phyloP scores from a whole-genome alignment of 108 stramenopile genomes.

The Nitzschia sp. region DNA sequence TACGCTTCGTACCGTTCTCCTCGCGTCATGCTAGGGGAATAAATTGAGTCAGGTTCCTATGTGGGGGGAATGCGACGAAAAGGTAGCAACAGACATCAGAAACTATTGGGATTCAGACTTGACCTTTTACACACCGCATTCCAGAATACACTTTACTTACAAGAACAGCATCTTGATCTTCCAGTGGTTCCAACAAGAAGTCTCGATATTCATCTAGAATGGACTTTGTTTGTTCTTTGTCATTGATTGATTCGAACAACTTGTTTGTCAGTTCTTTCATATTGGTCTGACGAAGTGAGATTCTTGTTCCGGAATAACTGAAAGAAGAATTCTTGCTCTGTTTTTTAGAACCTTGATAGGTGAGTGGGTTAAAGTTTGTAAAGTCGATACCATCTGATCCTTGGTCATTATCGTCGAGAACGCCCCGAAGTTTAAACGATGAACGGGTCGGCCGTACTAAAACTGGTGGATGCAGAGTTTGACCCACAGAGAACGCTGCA shows the following conservation, averaged over 20 bases:
- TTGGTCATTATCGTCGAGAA: constrained; percentile 1
- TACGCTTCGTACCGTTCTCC: constrained; percentile 35
- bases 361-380: constrained; percentile 17
- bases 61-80: neutral
- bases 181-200: constrained; percentile 54
- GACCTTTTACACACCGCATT: neutral
- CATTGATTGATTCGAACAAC: constrained; percentile 24
- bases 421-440: neutral
- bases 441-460: too few species aligned
- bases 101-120: too few species aligned
- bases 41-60: constrained; percentile 49
- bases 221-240: constrained; percentile 5
- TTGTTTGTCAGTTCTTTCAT: constrained; percentile 34
- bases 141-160: constrained; percentile 4
- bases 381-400: constrained; percentile 9
- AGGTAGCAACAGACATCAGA: too few species aligned
- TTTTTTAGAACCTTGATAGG: neutral
- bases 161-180: constrained; percentile 38
- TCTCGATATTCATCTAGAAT: constrained; percentile 33
- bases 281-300: constrained; percentile 27
- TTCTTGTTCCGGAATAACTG: constrained; percentile 7
- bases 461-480: too few species aligned
- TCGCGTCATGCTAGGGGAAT: constrained; percentile 37
- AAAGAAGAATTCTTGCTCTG: neutral
- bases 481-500: too few species aligned